Evolutionary conservation across 2,329 filamentous ascomycete genomes (phyloP).

Genomic region (Colletotrichum orchidophilum): DNA sequence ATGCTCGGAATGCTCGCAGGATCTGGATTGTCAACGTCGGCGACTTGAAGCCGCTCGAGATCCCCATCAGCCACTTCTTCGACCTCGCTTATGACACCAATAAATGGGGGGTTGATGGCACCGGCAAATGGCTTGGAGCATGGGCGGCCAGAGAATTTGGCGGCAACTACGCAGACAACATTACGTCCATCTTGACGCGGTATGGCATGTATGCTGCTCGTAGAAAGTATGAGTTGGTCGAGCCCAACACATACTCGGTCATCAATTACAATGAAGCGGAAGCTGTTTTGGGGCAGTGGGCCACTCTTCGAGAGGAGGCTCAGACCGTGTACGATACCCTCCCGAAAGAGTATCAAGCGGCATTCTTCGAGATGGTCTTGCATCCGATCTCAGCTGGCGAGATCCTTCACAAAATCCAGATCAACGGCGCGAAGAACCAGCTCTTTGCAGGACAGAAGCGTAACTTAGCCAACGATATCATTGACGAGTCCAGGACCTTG

Average conservation of each 20-base stretch:
- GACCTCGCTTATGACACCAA: constrained; percentile 73
- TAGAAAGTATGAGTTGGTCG: constrained; percentile 47
- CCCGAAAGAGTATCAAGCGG: constrained; percentile 57
- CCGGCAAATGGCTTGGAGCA: constrained; percentile 62
- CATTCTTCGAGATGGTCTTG: constrained; percentile 68
- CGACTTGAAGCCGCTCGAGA: constrained; percentile 71
- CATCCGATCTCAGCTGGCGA: constrained; percentile 65
- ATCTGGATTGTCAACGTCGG: constrained; percentile 77
- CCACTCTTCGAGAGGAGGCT: constrained; percentile 59
- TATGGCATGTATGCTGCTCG: constrained; percentile 48
- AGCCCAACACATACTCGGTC: constrained; percentile 56
- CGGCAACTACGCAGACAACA: constrained; percentile 53
- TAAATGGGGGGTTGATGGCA: constrained; percentile 64
- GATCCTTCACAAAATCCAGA: constrained; percentile 60
- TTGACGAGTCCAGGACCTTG: constrained; percentile 59
- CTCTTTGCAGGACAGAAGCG: constrained; percentile 57
- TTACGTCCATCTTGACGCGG: constrained; percentile 60
- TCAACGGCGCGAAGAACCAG: constrained; percentile 55
- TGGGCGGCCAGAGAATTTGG: constrained; percentile 70
- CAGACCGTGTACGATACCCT: constrained; percentile 65
- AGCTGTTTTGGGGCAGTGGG: constrained; percentile 60
- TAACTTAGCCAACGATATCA: constrained; percentile 57
- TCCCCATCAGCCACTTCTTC: constrained; percentile 74
- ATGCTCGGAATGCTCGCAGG: constrained; percentile 64
- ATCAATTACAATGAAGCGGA: constrained; percentile 69